phyloP scores from a whole-genome alignment of 108 stramenopile species.

The Pelagomonas calceolata region DNA sequence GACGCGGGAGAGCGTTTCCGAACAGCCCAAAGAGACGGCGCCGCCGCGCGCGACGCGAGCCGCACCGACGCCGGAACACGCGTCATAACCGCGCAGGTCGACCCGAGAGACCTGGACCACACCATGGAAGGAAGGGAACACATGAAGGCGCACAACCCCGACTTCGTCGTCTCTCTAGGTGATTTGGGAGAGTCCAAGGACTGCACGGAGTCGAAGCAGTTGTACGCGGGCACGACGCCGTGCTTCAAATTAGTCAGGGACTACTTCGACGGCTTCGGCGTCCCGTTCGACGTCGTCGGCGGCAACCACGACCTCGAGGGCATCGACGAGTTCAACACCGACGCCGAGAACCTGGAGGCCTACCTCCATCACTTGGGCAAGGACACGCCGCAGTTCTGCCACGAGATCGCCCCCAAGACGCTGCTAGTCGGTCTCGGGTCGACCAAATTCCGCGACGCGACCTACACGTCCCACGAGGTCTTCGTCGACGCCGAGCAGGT shows the following conservation, averaged over 20 bases:
- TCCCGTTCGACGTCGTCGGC: constrained; percentile 31
- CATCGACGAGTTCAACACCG: constrained; percentile 79
- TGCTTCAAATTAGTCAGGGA: constrained; percentile 26
- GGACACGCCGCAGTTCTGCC: constrained; percentile 59
- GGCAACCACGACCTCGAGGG: constrained; percentile 83
- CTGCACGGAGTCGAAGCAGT: constrained; percentile 25
- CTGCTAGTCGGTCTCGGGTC: constrained; percentile 70
- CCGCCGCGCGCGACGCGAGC: too few species aligned
- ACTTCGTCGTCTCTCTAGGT: not conserved
- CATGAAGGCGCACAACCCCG: not conserved
- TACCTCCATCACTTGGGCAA: constrained; percentile 52
- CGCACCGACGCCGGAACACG: too few species aligned
- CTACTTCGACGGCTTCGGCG: constrained; percentile 28
- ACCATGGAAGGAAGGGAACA: constrained; percentile 27
- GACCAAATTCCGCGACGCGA: constrained; percentile 69
- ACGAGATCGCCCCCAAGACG: constrained; percentile 68
- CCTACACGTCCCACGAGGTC: constrained; percentile 80
- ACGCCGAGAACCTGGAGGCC: constrained; percentile 62
- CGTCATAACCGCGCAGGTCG: too few species aligned
- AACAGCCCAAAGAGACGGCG: too few species aligned
- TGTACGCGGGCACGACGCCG: constrained; percentile 28
- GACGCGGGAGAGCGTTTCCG: too few species aligned
- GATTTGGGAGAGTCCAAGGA: constrained; percentile 16
- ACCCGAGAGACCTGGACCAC: constrained; percentile 27
- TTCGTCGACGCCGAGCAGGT: constrained; percentile 72